These are phyloP conservation scores for Grosmannia clavigera DNA, from an alignment of 2,329 filamentous ascomycete species.

Conservation along the genomic window DNA sequence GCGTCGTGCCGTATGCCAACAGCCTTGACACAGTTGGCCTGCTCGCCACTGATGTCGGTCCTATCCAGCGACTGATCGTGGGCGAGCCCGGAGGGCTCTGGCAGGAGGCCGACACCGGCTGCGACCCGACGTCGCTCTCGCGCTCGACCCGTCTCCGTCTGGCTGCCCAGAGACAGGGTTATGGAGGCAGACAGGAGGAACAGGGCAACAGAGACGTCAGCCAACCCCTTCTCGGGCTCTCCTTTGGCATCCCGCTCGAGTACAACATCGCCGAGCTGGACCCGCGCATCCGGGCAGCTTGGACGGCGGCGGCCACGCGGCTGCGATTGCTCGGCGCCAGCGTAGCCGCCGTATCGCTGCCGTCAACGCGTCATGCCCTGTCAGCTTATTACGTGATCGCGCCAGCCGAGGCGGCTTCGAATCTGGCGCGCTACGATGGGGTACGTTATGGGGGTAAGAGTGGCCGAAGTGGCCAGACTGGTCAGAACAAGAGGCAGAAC, in stretches of 20 bases:
- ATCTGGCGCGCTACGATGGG: conserved; percentile 92
- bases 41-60: conserved; percentile 42
- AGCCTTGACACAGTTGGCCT: conserved; percentile 85
- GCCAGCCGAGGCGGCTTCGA: conserved; percentile 88
- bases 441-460: conserved; percentile 63
- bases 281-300: conserved; percentile 54
- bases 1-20: conserved; percentile 85
- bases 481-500: no score
- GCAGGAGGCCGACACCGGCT: conserved; percentile 29
- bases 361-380: conserved; percentile 72
- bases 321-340: conserved; percentile 56
- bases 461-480: not conserved
- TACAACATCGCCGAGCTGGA: conserved; percentile 83
- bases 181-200: not conserved
- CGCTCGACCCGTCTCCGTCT: conserved; percentile 38
- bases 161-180: conserved; percentile 6
- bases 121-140: conserved; percentile 64
- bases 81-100: not conserved
- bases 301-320: conserved; percentile 47
- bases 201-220: not conserved
- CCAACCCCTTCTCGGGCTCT: conserved; percentile 21
- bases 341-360: conserved; percentile 66
- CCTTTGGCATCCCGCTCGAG: conserved; percentile 52
- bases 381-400: conserved; percentile 94
- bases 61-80: conserved; percentile 38